Evolutionary conservation across 2,329 filamentous ascomycete species (phyloP).

Genomic region (Cytospora schulzeri): DNA sequence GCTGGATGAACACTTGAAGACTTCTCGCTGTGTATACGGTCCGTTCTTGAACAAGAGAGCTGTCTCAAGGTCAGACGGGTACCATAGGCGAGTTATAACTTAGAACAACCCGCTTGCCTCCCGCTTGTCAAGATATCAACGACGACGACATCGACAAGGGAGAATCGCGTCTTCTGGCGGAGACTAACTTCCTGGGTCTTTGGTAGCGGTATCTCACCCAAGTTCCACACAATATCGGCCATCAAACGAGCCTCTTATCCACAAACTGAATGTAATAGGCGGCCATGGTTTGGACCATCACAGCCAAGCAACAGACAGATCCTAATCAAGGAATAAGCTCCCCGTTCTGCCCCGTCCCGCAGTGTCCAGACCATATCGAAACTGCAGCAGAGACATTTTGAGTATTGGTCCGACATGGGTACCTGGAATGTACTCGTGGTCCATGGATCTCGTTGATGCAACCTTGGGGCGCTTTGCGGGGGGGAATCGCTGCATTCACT

Average conservation of each 20-base stretch:
- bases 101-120: neutral
- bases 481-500: conserved; percentile 25
- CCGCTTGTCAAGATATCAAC: neutral
- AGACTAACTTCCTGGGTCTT: neutral
- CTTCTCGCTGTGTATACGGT: neutral
- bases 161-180: conserved; percentile 8
- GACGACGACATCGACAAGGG: conserved; percentile 12
- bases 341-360: neutral
- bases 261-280: neutral
- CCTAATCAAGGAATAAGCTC: neutral
- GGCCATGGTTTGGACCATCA: neutral
- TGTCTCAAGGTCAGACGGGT: neutral
- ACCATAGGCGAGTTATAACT: neutral
- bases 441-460: conserved; percentile 3
- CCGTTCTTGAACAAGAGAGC: neutral
- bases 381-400: neutral
- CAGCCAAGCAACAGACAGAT: neutral
- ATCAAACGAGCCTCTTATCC: neutral
- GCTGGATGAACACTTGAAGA: neutral
- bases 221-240: neutral
- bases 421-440: neutral
- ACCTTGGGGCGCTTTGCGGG: conserved; percentile 33
- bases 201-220: neutral
- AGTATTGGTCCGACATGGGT: conserved; percentile 4
- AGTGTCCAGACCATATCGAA: no score